Evolutionary conservation across 2,329 filamentous ascomycete species (phyloP).

Genomic region (Aspergillus spinulosporus): DNA sequence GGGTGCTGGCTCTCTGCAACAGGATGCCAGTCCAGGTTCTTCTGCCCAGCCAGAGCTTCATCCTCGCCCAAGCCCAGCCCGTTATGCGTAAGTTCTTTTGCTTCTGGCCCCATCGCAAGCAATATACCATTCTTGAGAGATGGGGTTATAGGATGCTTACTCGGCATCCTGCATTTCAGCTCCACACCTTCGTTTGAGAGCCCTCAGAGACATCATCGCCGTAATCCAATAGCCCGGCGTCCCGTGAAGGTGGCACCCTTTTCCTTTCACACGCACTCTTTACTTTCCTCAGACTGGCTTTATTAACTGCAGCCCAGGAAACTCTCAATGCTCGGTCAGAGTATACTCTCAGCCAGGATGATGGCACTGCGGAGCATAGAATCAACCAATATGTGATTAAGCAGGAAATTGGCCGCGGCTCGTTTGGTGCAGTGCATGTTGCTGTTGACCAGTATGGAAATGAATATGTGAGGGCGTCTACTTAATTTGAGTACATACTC

Average conservation of each 20-base stretch:
- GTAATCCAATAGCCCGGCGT: slow-evolving; percentile 60
- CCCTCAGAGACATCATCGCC: slow-evolving; percentile 65
- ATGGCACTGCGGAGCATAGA: slow-evolving; percentile 76
- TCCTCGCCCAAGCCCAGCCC: slow-evolving; percentile 24
- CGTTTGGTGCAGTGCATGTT: slow-evolving; percentile 89
- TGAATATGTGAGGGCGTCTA: slow-evolving; percentile 87
- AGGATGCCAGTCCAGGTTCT: slow-evolving; percentile 22
- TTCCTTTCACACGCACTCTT: background rate
- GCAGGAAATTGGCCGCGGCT: slow-evolving; percentile 94
- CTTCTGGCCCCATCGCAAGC: background rate
- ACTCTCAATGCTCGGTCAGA: slow-evolving; percentile 86
- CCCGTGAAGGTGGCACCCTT: slow-evolving; percentile 58
- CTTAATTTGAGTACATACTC: too few species aligned
- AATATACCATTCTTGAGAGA: background rate
- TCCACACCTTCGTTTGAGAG: slow-evolving; percentile 61
- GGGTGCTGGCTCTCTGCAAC: slow-evolving; percentile 20
- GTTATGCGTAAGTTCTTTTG: slow-evolving; percentile 29
- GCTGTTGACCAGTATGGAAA: slow-evolving; percentile 86
- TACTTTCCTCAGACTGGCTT: slow-evolving; percentile 4
- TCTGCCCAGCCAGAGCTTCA: slow-evolving; percentile 17
- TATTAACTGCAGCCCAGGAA: slow-evolving; percentile 59
- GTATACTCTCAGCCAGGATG: slow-evolving; percentile 79
- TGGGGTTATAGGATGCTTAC: slow-evolving; percentile 17
- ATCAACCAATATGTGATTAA: slow-evolving; percentile 96
- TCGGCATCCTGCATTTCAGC: slow-evolving; percentile 35